phyloP scores from a whole-genome alignment of 192 early-diverging fungal genomes.

The Pilaira anomala region DNA sequence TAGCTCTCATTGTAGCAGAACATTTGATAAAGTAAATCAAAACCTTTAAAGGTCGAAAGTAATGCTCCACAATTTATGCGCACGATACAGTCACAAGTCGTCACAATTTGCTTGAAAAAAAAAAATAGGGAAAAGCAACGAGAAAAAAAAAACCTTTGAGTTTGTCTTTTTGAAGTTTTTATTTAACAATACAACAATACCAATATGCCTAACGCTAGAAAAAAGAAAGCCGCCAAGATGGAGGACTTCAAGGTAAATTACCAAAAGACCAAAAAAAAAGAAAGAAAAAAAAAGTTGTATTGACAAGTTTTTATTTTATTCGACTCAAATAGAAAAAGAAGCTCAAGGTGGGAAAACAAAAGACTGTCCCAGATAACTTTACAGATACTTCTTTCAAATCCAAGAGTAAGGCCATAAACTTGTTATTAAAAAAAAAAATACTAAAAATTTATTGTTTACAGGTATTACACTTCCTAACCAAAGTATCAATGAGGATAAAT shows the following conservation, averaged over 20 bases:
- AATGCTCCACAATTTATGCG: too few species aligned
- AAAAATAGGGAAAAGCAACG: too few species aligned
- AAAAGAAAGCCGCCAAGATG: constrained; percentile 69
- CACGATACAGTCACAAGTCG: too few species aligned
- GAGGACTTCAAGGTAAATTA: constrained; percentile 72
- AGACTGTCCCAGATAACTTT: constrained; percentile 66
- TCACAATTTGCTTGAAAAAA: too few species aligned
- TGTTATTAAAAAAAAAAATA: constrained; percentile 63
- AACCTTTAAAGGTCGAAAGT: too few species aligned
- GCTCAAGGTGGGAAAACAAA: constrained; percentile 89
- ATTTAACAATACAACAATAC: too few species aligned
- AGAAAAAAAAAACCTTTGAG: too few species aligned
- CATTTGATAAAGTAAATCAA: too few species aligned
- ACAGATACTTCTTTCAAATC: constrained; percentile 85
- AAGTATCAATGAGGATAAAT: constrained; percentile 75
- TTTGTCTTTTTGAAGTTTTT: too few species aligned
- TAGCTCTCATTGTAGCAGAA: too few species aligned
- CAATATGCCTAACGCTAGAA: constrained; percentile 57
- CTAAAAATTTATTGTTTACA: constrained; percentile 65
- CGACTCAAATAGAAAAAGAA: constrained; percentile 67
- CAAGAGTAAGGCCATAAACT: constrained; percentile 43
- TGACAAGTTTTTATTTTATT: constrained; percentile 3
- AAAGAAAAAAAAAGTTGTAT: not conserved
- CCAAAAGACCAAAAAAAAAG: too few species aligned
- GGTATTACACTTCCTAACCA: constrained; percentile 78